Evolutionary conservation across 352 stramenopile genomes (phyloP), one percentile per base, ranked within the genome.

Genomic region (Phytophthora citricola): DNA sequence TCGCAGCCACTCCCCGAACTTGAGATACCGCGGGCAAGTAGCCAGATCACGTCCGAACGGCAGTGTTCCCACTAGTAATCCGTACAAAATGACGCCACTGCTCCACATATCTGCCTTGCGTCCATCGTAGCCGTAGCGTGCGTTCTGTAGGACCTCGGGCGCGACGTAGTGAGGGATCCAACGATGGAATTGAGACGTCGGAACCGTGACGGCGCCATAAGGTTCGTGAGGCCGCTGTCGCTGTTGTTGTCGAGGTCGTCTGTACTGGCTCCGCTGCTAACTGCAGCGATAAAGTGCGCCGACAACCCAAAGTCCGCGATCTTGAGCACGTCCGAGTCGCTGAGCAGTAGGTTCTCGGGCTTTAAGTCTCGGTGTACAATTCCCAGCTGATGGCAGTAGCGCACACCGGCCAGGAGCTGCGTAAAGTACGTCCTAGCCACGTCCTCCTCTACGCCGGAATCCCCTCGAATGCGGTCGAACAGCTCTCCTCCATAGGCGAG

Each of bases 311-410:
- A 98, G 63, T 98, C 94, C 9, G 94, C 94, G 60, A 98, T 98
- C 78, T 98, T 98, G 50, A 98, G 84, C 69, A 97, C 87, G 29
- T 96, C 88, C 15, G 76, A 54, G 45, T 98, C 92, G 40, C 83
- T 98, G 58, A 92, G 81, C 31, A 99, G 80, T 46, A 99, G 71
- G 74, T 99, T 99, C 72, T 99, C 96, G 2, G 96, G 96, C 73
- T 99, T 99, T 10, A 99, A 81, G 66, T 99, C 96, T 41, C 94
- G 89, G 72, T 98, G 94, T 20, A 97, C 94, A 54, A 99, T 97
- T 24, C 93, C 92, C 12, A 94, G 71, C 36, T 95, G 79, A 58
- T 98, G 93, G 69, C 91, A 98, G 58, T 96, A 97, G 20, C 89
- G 64, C 34, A 98, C 87, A 7, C 94, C 94, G 1, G 77, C 78